phyloP scores from a whole-genome alignment of 768 basidiomycete genomes.

The Sistotremastrum niveocremeum region DNA sequence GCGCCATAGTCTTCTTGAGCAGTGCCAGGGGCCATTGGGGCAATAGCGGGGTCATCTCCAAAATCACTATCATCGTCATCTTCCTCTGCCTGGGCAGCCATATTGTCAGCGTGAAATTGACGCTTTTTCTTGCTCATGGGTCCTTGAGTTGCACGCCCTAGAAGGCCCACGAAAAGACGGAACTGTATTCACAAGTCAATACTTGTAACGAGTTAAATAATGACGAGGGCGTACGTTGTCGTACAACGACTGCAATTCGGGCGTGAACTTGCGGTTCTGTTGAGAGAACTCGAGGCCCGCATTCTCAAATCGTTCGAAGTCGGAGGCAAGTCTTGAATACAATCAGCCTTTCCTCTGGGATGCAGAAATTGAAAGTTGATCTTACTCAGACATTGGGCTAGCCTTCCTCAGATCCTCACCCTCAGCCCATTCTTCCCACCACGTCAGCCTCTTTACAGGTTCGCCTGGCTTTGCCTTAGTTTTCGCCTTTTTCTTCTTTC shows the following conservation, averaged over 20 bases:
- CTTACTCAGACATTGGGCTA: slow-evolving; percentile 38
- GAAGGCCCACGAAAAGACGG: slow-evolving; percentile 45
- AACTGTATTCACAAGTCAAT: slow-evolving; percentile 27
- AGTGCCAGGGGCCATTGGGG: slow-evolving; percentile 1
- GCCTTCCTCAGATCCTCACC: slow-evolving; percentile 34
- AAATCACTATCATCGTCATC: slow-evolving; percentile 8
- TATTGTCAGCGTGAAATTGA: slow-evolving; percentile 18
- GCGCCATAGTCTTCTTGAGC: slow-evolving; percentile 9
- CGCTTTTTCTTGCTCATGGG: slow-evolving; percentile 23
- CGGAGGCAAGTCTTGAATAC: slow-evolving; percentile 25
- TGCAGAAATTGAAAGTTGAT: slow-evolving; percentile 2
- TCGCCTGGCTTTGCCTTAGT: slow-evolving; percentile 8
- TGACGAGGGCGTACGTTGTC: slow-evolving; percentile 36
- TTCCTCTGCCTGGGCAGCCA: slow-evolving; percentile 7
- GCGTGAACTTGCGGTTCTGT: slow-evolving; percentile 19
- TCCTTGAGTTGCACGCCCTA: slow-evolving; percentile 28
- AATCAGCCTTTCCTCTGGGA: neutral
- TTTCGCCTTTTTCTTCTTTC: slow-evolving; percentile 32
- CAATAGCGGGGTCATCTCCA: neutral
- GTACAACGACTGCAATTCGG: slow-evolving; percentile 35
- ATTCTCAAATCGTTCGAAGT: slow-evolving; percentile 42
- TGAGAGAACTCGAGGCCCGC: slow-evolving; percentile 44
- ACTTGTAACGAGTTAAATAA: neutral
- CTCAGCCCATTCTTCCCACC: slow-evolving; percentile 67
- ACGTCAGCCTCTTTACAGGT: slow-evolving; percentile 22